Evolutionary conservation across 116 monocot genomes (phyloP), one percentile per base, ranked within the genome.

Genomic region (Dioscorea cayenensis): DNA sequence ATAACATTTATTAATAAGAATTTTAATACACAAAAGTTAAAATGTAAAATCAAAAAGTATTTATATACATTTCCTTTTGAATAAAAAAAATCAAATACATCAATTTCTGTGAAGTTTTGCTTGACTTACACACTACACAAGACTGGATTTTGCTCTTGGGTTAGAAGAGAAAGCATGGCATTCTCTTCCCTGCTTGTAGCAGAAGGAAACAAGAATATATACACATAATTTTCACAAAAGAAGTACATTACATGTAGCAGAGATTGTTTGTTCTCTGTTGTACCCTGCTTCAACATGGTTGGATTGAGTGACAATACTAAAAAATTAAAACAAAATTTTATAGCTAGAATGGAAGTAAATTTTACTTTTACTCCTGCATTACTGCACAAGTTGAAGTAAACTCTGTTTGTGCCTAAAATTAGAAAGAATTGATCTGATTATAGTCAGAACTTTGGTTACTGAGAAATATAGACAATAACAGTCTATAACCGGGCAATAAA

Each of bases 201-300:
- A 25, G 25, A 25, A 25, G 1, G 25, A 25, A 25, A 25, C 25
- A 25, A 25, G 25, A 25, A 25, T 25, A 25, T 25, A 25, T 25
- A 25, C 25, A 25, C 25, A 1, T 52, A 2, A 38, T 38, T 38
- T 25, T 38, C 38, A 38, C 38, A 38, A 38, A 38, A 38, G 38
- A 9, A 38, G 38, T 6, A 9, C 18, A 36, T 77, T 91, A 95
- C 90, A 87, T 92, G 80, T 92, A 96, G 73, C 90, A 90, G 6
- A 92, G 70, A 62, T 96, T 92, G 77, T 96, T 90, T 0, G 92
- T 92, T 7, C 92, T 92, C 96, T 13, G 96, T 95, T 38, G 95
- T 95, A 20, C 95, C 95, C 95, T 91, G 25, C 38, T 6, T 38
- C 9, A 9, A 9, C 38, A 38, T 38, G 38, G 38, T 6, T 38